Base-by-base conservation (phyloP, 371 early-diverging fungal genomes). In the Nematocida major region DNA sequence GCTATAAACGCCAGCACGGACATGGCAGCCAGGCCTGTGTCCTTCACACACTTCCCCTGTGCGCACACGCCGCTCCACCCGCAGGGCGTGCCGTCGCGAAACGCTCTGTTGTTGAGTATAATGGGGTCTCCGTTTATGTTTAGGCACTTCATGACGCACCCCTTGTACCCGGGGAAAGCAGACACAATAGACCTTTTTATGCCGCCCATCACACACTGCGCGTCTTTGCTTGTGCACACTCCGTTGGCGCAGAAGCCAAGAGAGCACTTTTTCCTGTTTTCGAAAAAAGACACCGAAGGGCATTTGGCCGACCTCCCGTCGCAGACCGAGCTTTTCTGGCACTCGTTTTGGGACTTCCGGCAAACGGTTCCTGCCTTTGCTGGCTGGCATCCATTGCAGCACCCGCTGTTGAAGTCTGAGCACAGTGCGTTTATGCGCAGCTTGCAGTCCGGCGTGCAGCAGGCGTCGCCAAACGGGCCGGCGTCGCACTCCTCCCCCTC, bases 401-500 rank as follows among this genome's bases (percentile, higher is more conserved):
- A 73, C 15, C 26, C 49, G 49, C 59, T 73, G 62, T 73, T 73
- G 2, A 20, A 30, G 32, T 73, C 76, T 28, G 76, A 73, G 65
- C 76, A 73, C 3, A 34, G 11, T 9, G 76, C 76, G 15, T 50
- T 65, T 9, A 54, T 20, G n/a, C 63, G 43, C 24, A 73, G 62
- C 62, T 62, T 73, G 66, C 76, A 73, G 2, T 49, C 51, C 3
- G 76, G 76, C 13, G 76, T 73, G 54, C 76, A 73, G 65, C 76
- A 73, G 18, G 28, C 48, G 3, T 73, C 76, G 2, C 76, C 76
- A 61, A 73, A 73, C 9, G 76, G 76, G 13, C 76, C 76, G 9
- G 65, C 76, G 63, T 73, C 76, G 49, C 76, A 73, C 54, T 73
- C 76, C 53, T 73, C 61, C 4, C 76, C 76, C 49, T 53, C 24